Conservation (phyloP, 768 basidiomycete genomes). For the Leccinum sublutescens region DNA sequence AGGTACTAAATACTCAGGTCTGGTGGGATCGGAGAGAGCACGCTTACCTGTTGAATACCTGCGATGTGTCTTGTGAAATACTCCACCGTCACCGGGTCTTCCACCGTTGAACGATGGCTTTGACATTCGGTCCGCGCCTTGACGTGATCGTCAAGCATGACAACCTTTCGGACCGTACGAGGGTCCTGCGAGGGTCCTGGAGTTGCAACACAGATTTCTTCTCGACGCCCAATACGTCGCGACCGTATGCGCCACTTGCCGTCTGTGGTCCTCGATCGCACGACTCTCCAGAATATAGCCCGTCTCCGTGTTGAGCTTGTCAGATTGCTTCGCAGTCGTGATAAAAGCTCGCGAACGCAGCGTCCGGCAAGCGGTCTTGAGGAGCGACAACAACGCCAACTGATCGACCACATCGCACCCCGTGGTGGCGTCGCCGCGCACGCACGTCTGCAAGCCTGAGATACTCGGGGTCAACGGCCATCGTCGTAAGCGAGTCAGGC, state of each 20-base stretch:
- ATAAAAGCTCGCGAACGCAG: no score
- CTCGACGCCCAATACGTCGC: conserved; percentile 85
- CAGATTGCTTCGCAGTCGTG: no score
- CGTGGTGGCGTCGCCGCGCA: no score
- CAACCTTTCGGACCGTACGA: conserved; percentile 95
- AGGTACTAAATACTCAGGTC: neutral
- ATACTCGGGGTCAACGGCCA: no score
- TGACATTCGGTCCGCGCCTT: conserved; percentile 98
- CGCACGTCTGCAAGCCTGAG: no score
- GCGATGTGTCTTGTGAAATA: conserved; percentile 98
- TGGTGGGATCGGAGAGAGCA: neutral
- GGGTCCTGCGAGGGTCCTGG: conserved; percentile 99
- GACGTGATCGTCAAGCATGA: conserved; percentile 97
- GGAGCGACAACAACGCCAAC: no score
- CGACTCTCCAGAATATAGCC: conserved; percentile 80
- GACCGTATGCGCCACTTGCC: conserved; percentile 68
- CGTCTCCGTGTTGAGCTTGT: conserved; percentile 60
- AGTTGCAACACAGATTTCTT: conserved; percentile 98
- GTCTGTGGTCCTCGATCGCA: conserved; percentile 83
- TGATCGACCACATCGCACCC: no score
- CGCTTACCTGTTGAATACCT: conserved; percentile 91
- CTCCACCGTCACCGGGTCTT: conserved; percentile 97
- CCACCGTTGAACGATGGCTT: conserved; percentile 95
- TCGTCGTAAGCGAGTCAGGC: no score
- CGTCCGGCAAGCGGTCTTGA: no score